Base-by-base conservation (phyloP, 2,329 filamentous ascomycete species). In the Lecanosticta acicola region DNA sequence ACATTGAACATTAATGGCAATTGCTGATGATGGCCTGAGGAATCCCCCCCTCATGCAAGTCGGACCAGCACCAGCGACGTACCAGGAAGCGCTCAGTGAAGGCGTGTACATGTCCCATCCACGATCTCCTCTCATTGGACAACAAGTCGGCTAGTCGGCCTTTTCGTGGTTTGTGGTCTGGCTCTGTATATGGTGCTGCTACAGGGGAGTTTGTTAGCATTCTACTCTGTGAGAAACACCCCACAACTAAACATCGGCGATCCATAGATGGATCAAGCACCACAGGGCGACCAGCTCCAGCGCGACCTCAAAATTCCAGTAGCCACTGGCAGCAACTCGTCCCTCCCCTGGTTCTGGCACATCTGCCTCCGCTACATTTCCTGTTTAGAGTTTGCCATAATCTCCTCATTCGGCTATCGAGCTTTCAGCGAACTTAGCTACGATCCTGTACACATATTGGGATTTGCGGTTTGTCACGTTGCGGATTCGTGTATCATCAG, bases 81-180 rank as follows among this genome's bases (percentile, higher is more conserved):
- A 29, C 24, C 24, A 29, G 20, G 42, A 47, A 0, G 69, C 68
- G 17, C 67, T 69, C 32, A 61, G 29, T 2, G 18, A 36, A 13
- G 45, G 35, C 2, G 72, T 78, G 2, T 79, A 73, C 49, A 71
- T 70, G 1, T 49, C 64, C 14, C 80, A 79, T 53, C 71, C 72
- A 0, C 68, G 70, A 0, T 62, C 67, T 4, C 65, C 59, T 0
- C 58, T 81, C 3, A 63, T 79, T 10, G 76, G 75, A 4, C 77
- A 80, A 57, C 78, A 75, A 0, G 75, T 78, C 2, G 77, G 72
- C 11, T 80, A 78, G 78, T 74, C 70, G 37, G 68, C 71, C 16
- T 80, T 81, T 55, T 73, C 76, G 48, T 79, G 77, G 76, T 78
- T 81, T 57, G 61, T 80, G 1, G 71, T 80, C 54, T 79, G 77